Evolutionary conservation across 768 basidiomycete species (phyloP), one percentile per base, ranked within the genome.

Genomic region (Leccinum fibrillosum): DNA sequence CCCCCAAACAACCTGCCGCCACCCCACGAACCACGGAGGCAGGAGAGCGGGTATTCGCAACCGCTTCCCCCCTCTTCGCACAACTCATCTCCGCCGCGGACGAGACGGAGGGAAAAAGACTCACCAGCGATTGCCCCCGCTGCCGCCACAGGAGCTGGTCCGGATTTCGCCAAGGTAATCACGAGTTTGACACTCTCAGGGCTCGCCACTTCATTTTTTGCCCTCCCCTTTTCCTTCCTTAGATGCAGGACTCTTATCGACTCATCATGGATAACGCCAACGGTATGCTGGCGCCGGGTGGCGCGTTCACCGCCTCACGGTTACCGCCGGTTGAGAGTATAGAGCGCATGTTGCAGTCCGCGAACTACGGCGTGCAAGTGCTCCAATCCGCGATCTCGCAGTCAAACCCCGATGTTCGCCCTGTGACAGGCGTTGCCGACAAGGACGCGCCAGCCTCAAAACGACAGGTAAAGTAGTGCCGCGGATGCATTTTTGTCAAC

Each of bases 271-370:
- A 81, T 60, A 69, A 60, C 53, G 62, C 76, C n/a, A 69, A 67
- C 17, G 69, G 62, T 62, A 66, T 75, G 56, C 52, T 75, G 54
- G 28, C 55, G 28, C 28, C 28, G 13, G 45, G 60, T 15, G 67
- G 62, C 52, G 52, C 66, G 57, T 66, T 63, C 58, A 64, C 34
- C 59, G 65, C 51, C 61, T 64, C 54, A 53, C 67, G 59, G 52
- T 52, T 57, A 35, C 67, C 64, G 62, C 66, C 74, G 19, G 66
- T 47, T 10, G 77, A 79, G 54, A 64, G 53, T 21, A 54, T 80
- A n/a, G 80, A 81, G 11, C 75, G 74, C 57, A 78, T 80, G 74
- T 37, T 74, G 51, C 77, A 79, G 63, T 77, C 79, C 35, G 80
- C 80, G 37, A 68, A 64, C 57, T 73, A 72, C 57, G 76, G 79